Evolutionary conservation across 2,329 filamentous ascomycete genomes (phyloP), one percentile per base, ranked within the genome.

Genomic region (Penicillium sp.): DNA sequence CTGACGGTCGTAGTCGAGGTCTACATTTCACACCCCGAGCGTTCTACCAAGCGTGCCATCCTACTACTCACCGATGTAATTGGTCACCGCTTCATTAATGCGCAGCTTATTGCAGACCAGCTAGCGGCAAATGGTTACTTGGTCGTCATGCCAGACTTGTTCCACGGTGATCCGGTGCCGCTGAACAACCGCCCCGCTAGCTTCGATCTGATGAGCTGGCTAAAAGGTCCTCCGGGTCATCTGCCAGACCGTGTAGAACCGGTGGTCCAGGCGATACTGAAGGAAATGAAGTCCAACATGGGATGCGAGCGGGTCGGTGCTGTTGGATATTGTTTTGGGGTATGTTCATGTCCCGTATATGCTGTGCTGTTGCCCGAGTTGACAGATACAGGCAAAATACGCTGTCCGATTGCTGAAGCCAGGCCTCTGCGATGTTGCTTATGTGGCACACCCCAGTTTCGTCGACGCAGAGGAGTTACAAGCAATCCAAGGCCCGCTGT

Each of bases 371-470:
- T 27, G 3, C 25, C 13, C 5, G 6, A 23, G 6, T 46, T 55
- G 19, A 45, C 38, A 42, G 8, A 25, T 17, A 38, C 21, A 66
- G 47, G 67, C 62, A 29, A 71, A 87, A 82, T 91, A 89, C 71
- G 84, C 89, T n/a, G 80, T 84, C 43, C 84, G 90, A 31, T 86
- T 87, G 76, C 83, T 85, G 62, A 64, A 79, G 74, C 81, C 82
- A 56, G 81, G 76, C 35, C 70, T 79, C 54, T 84, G 84, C 57
- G 80, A 89, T 56, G 88, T 82, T 46, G 89, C 87, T 38, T 92
- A 82, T 73, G 73, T 86, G 15, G 89, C 89, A 2, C 90, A 93
- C 73, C 89, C 89, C 0, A 87, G 84, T 47, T 91, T 91, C 61
- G 86, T 93, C 13, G 79, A 84, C 0, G 78, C 82, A 56, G 82